Percentiles rank a stretch among this genome's conserved stretches.
Evolutionary conservation across 768 basidiomycete genomes (phyloP).

Genomic region (Boletus eberwhitei): DNA sequence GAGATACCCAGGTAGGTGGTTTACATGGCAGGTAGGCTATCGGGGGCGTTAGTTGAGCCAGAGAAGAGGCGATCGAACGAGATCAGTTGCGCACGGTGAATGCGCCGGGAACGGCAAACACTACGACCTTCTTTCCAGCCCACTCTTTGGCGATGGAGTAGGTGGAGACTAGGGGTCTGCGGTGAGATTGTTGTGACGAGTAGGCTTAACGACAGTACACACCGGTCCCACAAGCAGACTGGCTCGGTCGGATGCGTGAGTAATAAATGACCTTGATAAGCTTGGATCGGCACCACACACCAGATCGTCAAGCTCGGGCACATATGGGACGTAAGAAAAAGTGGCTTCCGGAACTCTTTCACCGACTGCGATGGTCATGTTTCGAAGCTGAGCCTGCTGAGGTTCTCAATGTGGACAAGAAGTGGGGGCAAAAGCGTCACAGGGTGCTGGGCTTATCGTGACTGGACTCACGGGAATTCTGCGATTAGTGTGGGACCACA

Average conservation of each 20-base stretch:
- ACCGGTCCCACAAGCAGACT: constrained; percentile 68
- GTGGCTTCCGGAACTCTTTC: constrained; percentile 44
- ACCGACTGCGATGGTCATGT: constrained; percentile 45
- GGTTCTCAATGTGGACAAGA: not conserved
- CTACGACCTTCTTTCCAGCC: constrained; percentile 80
- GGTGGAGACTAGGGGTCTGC: constrained; percentile 39
- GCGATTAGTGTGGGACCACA: not conserved
- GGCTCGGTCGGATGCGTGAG: not conserved
- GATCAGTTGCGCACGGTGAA: constrained; percentile 56
- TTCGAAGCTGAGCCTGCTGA: not conserved
- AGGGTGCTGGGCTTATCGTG: not conserved
- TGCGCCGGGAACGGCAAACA: constrained; percentile 77
- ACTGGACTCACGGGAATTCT: not conserved
- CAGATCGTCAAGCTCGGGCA: constrained; percentile 58
- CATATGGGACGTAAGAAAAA: constrained; percentile 57
- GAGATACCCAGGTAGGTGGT: constrained; percentile 47
- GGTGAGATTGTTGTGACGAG: not conserved
- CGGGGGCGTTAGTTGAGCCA: not conserved
- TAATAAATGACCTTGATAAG: constrained; percentile 5
- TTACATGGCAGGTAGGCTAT: constrained; percentile 41
- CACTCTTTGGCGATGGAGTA: constrained; percentile 56
- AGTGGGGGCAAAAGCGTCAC: not conserved
- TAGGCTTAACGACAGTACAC: constrained; percentile 27
- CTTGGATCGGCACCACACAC: constrained; percentile 33
- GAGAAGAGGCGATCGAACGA: not conserved